A percentile compares a stretch with the other conserved stretches of the same genome.
Evolutionary conservation across 352 stramenopile genomes (phyloP).

Genomic region (Phytophthora constricta): DNA sequence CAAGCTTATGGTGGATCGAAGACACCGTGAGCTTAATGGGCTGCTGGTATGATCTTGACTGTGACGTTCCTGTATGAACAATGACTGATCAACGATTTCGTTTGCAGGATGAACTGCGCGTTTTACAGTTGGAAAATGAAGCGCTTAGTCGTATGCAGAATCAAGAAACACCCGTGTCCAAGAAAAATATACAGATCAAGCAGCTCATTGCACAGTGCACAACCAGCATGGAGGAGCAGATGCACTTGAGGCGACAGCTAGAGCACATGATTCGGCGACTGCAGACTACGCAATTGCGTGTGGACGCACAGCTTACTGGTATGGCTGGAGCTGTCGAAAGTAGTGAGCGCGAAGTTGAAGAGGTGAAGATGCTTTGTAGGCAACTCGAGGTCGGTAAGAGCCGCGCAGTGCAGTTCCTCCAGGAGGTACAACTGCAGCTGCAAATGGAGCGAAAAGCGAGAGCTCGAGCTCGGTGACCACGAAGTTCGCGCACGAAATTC

Average conservation of each 20-base stretch:
- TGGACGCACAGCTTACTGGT: slow-evolving; percentile 69
- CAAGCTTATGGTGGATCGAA: slow-evolving; percentile 67
- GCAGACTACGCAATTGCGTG: slow-evolving; percentile 74
- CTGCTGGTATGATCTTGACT: slow-evolving; percentile 47
- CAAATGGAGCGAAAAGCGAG: slow-evolving; percentile 70
- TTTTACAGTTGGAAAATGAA: slow-evolving; percentile 76
- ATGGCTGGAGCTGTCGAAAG: slow-evolving; percentile 75
- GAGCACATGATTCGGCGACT: slow-evolving; percentile 86
- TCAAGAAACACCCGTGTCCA: slow-evolving; percentile 78
- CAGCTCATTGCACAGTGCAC: slow-evolving; percentile 75
- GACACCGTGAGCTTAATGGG: slow-evolving; percentile 67
- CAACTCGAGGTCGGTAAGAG: slow-evolving; percentile 83
- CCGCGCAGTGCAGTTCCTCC: slow-evolving; percentile 73
- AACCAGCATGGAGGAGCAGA: slow-evolving; percentile 80
- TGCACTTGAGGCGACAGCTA: slow-evolving; percentile 71
- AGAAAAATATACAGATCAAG: slow-evolving; percentile 72
- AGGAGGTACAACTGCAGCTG: slow-evolving; percentile 81
- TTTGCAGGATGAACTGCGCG: slow-evolving; percentile 69
- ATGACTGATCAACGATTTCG: background rate
- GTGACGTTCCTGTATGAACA: background rate
- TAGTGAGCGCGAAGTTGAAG: slow-evolving; percentile 68
- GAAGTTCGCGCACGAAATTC: slow-evolving; percentile 83
- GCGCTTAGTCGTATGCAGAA: slow-evolving; percentile 77
- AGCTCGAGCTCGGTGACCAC: slow-evolving; percentile 69
- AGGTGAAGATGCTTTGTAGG: slow-evolving; percentile 77